Percentiles rank a stretch among this genome's conserved stretches.
Evolutionary conservation across 2,329 filamentous ascomycete species (phyloP).

Genomic region (Trichoderma sp.): DNA sequence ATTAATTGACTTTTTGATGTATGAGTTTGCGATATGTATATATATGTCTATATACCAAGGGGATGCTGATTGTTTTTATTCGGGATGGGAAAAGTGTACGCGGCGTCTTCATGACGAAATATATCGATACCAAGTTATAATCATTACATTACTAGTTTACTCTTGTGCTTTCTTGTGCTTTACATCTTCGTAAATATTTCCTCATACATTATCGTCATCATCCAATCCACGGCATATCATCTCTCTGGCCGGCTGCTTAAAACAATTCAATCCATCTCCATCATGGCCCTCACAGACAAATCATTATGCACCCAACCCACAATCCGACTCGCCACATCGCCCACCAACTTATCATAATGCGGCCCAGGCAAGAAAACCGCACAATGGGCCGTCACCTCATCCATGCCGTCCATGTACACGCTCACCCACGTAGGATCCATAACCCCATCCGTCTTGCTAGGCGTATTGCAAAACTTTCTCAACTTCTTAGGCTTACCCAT

Average conservation of each 20-base stretch:
- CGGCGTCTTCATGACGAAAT: neutral
- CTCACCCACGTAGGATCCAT: constrained; percentile 74
- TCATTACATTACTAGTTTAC: neutral
- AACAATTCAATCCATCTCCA: constrained; percentile 32
- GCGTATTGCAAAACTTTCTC: constrained; percentile 78
- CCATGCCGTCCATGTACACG: constrained; percentile 78
- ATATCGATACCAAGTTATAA: neutral
- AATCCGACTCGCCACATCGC: constrained; percentile 68
- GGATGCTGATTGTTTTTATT: neutral
- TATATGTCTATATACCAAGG: neutral
- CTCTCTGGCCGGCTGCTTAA: no score
- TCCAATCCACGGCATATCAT: neutral
- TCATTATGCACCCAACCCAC: constrained; percentile 70
- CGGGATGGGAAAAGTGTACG: neutral
- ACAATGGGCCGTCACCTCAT: constrained; percentile 84
- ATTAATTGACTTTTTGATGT: neutral
- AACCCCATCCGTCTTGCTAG: constrained; percentile 53
- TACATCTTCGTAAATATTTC: neutral
- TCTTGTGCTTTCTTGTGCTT: neutral
- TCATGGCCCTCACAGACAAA: constrained; percentile 44
- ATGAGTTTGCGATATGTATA: neutral
- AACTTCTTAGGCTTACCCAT: constrained; percentile 51
- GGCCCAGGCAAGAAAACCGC: constrained; percentile 74
- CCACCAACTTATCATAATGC: constrained; percentile 76
- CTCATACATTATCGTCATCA: neutral